Evolutionary conservation across 2,329 filamentous ascomycete species (phyloP), one percentile per base, ranked within the genome.

Genomic region (Pseudopyrenochaeta lycopersici): DNA sequence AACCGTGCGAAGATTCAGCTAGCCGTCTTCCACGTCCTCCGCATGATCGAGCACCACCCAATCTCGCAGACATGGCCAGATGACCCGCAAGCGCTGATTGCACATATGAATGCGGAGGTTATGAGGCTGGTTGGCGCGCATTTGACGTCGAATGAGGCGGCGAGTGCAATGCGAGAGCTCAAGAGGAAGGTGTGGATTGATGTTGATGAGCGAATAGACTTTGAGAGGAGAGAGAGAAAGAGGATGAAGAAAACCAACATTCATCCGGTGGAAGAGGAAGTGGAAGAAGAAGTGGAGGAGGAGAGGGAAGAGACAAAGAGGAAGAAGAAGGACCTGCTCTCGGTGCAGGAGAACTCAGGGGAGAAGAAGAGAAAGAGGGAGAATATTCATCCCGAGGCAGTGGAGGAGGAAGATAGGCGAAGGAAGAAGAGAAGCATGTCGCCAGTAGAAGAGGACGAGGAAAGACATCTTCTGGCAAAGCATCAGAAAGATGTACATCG

Each of bases 1-100:
- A 43, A 60, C 38, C 50, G 47, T 21, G 46, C 48, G 11, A 62
- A 61, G 41, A 43, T 64, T 7, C 49, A 64, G 46, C 54, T 63
- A 7, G 62, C 58, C 1, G 45, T 67, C 12, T 60, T 35, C 30
- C 56, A 61, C n/a, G 36, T 67, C 31, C 15, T 50, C 27, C 59
- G 56, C 31, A 39, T 51, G 12, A 23, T 59, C 9, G 53, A 62
- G 20, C 49, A 33, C 23, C 21, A 44, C 11, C 47, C 54, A 11
- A 38, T 51, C 2, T 39, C 47, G 15, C 10, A 43, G 3, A 23
- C 12, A 1, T 46, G 18, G 1, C 17, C 46, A 6, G 14, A 48
- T 2, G 4, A 46, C 11, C 58, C 58, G 11, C 35, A 48, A 1
- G 5, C 38, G 31, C 40, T 61, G 3, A 38, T 58, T 11, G 15